Evolutionary conservation across 371 early-diverging fungal species (phyloP).

Genomic region (Mucor circinelloides): DNA sequence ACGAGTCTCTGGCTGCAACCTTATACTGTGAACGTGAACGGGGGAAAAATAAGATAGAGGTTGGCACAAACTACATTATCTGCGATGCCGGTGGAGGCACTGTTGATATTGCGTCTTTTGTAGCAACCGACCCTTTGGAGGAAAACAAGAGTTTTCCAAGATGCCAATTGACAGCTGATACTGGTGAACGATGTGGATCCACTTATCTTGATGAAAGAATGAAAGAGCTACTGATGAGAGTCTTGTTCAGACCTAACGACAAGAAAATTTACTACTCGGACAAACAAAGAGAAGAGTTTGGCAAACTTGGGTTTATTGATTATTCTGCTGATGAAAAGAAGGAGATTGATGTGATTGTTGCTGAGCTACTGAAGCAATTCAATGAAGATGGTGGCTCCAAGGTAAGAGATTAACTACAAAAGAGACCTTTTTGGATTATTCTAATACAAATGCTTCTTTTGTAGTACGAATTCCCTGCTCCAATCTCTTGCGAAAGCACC

Average conservation of each 20-base stretch:
- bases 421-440: too few relatives aligned
- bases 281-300: neutral
- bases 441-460: too few relatives aligned
- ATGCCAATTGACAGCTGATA: constrained; percentile 12
- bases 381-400: neutral
- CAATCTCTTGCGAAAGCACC: too few relatives aligned
- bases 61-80: constrained; percentile 2
- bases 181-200: constrained; percentile 18
- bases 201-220: constrained; percentile 19
- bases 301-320: neutral
- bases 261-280: neutral
- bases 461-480: too few relatives aligned
- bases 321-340: neutral
- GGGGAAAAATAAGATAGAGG: neutral
- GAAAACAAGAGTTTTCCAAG: constrained; percentile 10
- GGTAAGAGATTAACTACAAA: too few relatives aligned
- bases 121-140: neutral
- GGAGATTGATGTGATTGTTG: neutral
- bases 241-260: neutral
- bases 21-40: constrained; percentile 37
- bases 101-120: constrained; percentile 36
- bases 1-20: constrained; percentile 49
- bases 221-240: neutral
- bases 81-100: constrained; percentile 38
- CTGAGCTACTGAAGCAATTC: neutral